Percentiles rank a stretch among this genome's conserved stretches.
phyloP scores from a whole-genome alignment of 2,329 filamentous ascomycete species.

The Zelopaecilomyces penicillatus region DNA sequence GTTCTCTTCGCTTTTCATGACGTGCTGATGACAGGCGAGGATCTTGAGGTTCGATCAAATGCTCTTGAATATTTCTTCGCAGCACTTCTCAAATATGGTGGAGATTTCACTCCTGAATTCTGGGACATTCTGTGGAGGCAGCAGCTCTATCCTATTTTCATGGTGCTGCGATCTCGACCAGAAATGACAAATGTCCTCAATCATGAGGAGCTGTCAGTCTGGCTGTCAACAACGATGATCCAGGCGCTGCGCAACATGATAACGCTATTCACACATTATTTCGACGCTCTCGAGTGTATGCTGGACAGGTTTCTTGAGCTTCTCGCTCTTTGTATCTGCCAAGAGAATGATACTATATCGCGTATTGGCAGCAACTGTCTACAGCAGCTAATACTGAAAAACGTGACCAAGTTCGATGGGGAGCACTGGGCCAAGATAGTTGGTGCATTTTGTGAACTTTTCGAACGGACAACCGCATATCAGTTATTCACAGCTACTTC shows the following conservation, averaged over 20 bases:
- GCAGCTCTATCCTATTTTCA: slow-evolving; percentile 94
- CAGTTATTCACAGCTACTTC: slow-evolving; percentile 84
- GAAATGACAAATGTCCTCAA: slow-evolving; percentile 94
- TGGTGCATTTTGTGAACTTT: slow-evolving; percentile 89
- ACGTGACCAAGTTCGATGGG: slow-evolving; percentile 81
- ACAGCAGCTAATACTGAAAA: slow-evolving; percentile 92
- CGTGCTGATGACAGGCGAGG: slow-evolving; percentile 97
- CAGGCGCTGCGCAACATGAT: slow-evolving; percentile 98
- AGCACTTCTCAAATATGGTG: slow-evolving; percentile 79
- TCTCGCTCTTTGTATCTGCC: slow-evolving; percentile 90
- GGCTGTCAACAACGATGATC: slow-evolving; percentile 99
- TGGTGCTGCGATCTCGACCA: slow-evolving; percentile 90
- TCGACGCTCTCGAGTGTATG: slow-evolving; percentile 94
- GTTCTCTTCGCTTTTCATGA: slow-evolving; percentile 98
- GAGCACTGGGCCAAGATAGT: slow-evolving; percentile 94
- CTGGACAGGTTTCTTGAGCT: slow-evolving; percentile 94
- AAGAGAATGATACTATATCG: slow-evolving; percentile 97
- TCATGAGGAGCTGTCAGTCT: slow-evolving; percentile 94
- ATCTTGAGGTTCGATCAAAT: slow-evolving; percentile 85
- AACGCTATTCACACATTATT: slow-evolving; percentile 96
- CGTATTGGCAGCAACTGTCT: slow-evolving; percentile 97
- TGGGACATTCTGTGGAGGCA: slow-evolving; percentile 99
- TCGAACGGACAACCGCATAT: slow-evolving; percentile 87
- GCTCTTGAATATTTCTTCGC: slow-evolving; percentile 97
- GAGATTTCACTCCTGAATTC: slow-evolving; percentile 85